Percentiles rank a stretch among this genome's conserved stretches.
Conservation (phyloP, 208 protist genomes). For the Hexamita inflata region DNA sequence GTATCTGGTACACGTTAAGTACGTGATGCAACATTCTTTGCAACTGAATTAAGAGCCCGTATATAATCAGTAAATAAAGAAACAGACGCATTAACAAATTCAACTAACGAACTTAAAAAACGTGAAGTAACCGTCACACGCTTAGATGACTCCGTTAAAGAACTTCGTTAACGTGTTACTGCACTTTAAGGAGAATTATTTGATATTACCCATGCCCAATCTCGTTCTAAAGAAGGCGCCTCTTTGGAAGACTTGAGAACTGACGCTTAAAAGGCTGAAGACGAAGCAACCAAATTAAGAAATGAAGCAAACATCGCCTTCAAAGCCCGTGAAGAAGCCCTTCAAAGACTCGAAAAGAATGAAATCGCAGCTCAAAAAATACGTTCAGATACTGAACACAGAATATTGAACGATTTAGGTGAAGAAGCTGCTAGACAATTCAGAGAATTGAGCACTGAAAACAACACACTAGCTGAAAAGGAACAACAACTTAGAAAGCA, state of each 20-base stretch:
- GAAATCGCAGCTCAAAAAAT: not conserved
- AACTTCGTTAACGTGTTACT: not conserved
- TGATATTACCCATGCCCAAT: slow-evolving; percentile 10
- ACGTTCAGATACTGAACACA: not conserved
- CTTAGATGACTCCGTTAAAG: not conserved
- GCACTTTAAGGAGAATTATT: not conserved
- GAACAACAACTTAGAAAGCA: slow-evolving; percentile 15
- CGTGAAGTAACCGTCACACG: not conserved
- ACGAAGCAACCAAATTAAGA: not conserved
- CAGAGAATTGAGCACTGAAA: not conserved
- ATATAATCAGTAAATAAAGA: not conserved
- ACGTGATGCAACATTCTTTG: not conserved
- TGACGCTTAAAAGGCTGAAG: not conserved
- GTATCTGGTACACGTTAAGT: slow-evolving; percentile 5
- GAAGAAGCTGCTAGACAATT: not conserved
- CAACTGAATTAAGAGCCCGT: not conserved
- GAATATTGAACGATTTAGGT: not conserved
- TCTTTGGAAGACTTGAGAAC: slow-evolving; percentile 1
- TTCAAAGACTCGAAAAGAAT: slow-evolving; percentile 12
- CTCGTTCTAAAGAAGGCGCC: not conserved
- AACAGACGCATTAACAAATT: not conserved
- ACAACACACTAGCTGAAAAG: not conserved
- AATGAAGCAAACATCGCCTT: slow-evolving; percentile 21
- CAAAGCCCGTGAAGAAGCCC: slow-evolving; percentile 13
- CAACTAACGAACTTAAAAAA: not conserved